phyloP scores from a whole-genome alignment of 2,329 filamentous ascomycete species.

The Fusarium luffae region DNA sequence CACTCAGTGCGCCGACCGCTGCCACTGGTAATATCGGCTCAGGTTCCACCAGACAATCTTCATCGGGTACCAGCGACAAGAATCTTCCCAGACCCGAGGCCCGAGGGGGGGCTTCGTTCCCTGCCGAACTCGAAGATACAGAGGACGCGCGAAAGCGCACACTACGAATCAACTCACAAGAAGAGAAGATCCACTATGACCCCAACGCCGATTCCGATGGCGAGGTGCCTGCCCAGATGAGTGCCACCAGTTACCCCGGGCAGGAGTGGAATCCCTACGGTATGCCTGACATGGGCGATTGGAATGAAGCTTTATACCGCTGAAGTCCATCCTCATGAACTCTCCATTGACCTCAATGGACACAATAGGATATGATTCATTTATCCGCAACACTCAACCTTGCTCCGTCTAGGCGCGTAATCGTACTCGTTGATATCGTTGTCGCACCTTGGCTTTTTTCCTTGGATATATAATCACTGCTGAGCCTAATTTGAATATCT shows the following conservation, averaged over 20 bases:
- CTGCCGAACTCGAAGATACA: slow-evolving; percentile 55
- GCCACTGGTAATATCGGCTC: slow-evolving; percentile 24
- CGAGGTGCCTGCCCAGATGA: slow-evolving; percentile 64
- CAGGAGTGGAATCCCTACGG: slow-evolving; percentile 75
- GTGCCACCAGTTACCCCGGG: slow-evolving; percentile 74
- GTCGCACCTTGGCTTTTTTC: background rate
- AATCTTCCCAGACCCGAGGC: slow-evolving; percentile 2
- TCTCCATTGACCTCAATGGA: background rate
- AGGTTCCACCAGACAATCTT: slow-evolving; percentile 17
- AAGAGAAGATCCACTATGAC: slow-evolving; percentile 64
- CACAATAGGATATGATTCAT: background rate
- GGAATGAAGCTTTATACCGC: slow-evolving; percentile 30
- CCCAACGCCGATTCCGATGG: slow-evolving; percentile 50
- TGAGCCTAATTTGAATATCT: background rate
- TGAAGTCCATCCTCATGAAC: background rate
- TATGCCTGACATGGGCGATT: slow-evolving; percentile 48
- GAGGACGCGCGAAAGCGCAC: slow-evolving; percentile 59
- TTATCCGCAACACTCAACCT: background rate
- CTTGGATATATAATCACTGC: slow-evolving; percentile 1
- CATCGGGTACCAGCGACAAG: slow-evolving; percentile 20
- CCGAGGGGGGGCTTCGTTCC: slow-evolving; percentile 33
- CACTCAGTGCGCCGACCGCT: slow-evolving; percentile 33
- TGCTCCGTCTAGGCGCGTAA: slow-evolving; percentile 1
- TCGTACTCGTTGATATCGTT: background rate
- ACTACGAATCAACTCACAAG: slow-evolving; percentile 57